Conservation (phyloP, 768 basidiomycete genomes). For the Suillus brevipes region DNA sequence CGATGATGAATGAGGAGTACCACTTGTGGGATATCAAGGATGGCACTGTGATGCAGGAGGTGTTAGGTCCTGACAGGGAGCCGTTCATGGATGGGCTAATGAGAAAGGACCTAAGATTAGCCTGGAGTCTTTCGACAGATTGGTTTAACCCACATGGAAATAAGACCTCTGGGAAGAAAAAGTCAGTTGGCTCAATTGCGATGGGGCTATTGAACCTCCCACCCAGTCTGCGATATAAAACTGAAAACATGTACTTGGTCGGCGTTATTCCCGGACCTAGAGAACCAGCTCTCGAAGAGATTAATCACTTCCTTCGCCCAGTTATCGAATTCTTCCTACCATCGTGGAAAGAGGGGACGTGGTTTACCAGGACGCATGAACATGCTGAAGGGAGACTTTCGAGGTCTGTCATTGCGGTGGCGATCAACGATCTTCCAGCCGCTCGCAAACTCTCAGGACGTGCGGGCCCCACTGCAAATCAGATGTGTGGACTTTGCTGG, state of each 20-base stretch:
- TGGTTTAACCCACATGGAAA: slow-evolving; percentile 39
- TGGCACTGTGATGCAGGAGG: slow-evolving; percentile 22
- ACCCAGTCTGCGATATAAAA: slow-evolving; percentile 27
- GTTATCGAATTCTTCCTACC: too few species aligned
- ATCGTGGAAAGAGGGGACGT: too few species aligned
- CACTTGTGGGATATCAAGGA: slow-evolving; percentile 30
- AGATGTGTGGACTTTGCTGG: too few species aligned
- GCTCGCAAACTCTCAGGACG: slow-evolving; percentile 27
- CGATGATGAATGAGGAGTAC: neutral
- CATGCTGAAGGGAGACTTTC: too few species aligned
- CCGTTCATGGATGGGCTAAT: slow-evolving; percentile 17
- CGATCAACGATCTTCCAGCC: slow-evolving; percentile 33
- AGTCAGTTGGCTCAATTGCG: slow-evolving; percentile 19
- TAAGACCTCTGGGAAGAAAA: slow-evolving; percentile 32
- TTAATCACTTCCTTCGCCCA: slow-evolving; percentile 40
- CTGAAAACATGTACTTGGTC: slow-evolving; percentile 40
- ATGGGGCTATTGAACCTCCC: slow-evolving; percentile 43
- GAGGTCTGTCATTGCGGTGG: too few species aligned
- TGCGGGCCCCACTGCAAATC: too few species aligned
- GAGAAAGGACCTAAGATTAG: slow-evolving; percentile 11
- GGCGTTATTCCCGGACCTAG: slow-evolving; percentile 44
- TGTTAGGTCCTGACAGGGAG: slow-evolving; percentile 26
- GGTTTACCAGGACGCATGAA: too few species aligned
- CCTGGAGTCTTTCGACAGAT: slow-evolving; percentile 35
- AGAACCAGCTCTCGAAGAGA: slow-evolving; percentile 32